Conservation (phyloP, 2,329 filamentous ascomycete genomes). For the Paracoccidioides lutzii region DNA sequence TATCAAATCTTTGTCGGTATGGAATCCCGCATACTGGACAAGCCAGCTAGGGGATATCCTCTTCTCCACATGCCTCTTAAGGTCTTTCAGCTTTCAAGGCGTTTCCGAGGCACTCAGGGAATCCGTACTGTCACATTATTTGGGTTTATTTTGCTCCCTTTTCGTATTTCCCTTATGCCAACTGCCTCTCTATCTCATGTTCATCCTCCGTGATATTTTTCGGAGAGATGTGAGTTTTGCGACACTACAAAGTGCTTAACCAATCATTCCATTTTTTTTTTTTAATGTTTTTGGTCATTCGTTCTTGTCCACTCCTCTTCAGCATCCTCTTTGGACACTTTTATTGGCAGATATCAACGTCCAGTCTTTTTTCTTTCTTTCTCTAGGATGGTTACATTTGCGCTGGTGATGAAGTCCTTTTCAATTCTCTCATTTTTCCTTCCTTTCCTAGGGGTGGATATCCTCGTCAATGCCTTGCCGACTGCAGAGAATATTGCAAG, state of each 20-base stretch:
- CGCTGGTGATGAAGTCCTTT: background rate
- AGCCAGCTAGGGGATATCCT: background rate
- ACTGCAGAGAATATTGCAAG: background rate
- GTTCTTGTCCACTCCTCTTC: background rate
- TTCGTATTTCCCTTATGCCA: background rate
- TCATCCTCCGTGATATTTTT: background rate
- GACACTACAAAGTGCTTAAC: background rate
- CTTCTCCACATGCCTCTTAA: background rate
- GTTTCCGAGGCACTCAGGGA: background rate
- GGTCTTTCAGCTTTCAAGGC: background rate
- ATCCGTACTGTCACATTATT: background rate
- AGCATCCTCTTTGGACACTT: background rate
- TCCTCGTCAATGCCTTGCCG: slow-evolving; percentile 1
- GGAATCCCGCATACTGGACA: background rate
- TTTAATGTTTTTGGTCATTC: background rate
- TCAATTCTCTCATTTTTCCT: background rate
- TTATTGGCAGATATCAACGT: background rate
- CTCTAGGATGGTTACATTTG: background rate
- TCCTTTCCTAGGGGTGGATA: background rate
- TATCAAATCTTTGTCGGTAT: background rate
- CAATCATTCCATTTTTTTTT: background rate
- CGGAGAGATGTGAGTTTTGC: background rate
- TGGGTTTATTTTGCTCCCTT: background rate
- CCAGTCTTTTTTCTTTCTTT: background rate
- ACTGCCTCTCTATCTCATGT: background rate